Base-by-base conservation (phyloP, 1,139 yeast genomes). In the Scheffersomyces segobiensis region DNA sequence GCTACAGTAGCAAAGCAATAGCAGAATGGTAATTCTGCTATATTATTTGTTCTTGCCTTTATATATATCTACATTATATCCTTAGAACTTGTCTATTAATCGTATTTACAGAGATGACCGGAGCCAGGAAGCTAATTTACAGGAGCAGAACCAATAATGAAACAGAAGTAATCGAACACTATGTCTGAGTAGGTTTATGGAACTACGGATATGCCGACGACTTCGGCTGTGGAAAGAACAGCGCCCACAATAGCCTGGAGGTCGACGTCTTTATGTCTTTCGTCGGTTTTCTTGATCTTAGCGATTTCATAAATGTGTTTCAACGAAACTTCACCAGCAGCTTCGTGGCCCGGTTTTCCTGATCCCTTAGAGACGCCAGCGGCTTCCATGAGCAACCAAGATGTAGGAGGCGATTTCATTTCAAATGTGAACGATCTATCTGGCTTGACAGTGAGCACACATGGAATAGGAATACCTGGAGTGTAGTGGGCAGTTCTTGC, bases 251-350 rank as follows among this genome's bases (percentile, higher is more conserved):
- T 88, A 50, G 89, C 85, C 71, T 90, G 86, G 72, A 93, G 73
- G 42, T 87, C 91, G 59, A 89, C 78, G 58, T 84, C 82, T 60
- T 87, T 84, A 73, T 93, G 97, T 69, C 91, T 85, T 3, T 86
- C 87, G 72, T 95, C 99, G 20, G 91, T 87, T 73, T 92, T 87
- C 77, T 95, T 95, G 67, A 95, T 90, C 77, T 93, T 90, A 52
- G 99, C 99, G 68, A 95, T 91, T 75, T 95, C 98, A 73, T 91
- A 95, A 42, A 93, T 84, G 74, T 95, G 98, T 74, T 95, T 95
- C 66, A 95, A 82, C 42, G 95, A 87, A 54, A 95, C 77, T 62
- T 84, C 84, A 46, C 97, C 98, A 17, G 87, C 89, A 42, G 74
- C 73, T 20, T 77, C 77, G 55, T 74, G 75, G 42, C 75, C 73